Base-by-base conservation (phyloP, 345 rosid species). In the Dipteronia sinensis region DNA sequence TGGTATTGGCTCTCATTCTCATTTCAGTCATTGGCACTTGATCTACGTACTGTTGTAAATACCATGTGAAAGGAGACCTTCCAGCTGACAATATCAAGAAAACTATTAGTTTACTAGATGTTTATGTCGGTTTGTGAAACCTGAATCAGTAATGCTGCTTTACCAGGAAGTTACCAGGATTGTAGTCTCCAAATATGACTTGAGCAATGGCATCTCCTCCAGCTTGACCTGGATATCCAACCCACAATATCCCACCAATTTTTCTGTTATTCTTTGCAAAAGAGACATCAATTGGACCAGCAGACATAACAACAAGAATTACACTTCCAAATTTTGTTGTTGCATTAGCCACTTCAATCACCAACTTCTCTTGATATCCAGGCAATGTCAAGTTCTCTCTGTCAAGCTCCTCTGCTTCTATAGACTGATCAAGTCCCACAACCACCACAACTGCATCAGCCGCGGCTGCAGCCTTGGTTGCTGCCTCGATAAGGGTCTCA, bases 151-250 rank as follows among this genome's bases (percentile, higher is more conserved):
- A 34, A 34, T 34, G 38, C 4, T 34, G 38, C 38, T 34, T 34
- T 34, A 34, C 38, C 38, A 34, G 38, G 10, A 16, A 11, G 7
- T 64, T 75, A 86, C 89, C 85, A 10, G 89, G 89, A 81, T 86
- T 85, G 19, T 79, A 70, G 56, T 87, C 87, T 49, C 89, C 90
- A 51, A 85, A 89, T 7, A 89, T 67, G 58, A 89, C 83, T 46
- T 87, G 80, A 27, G 90, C 89, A 13, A 86, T 78, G 73, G 87
- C 90, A 34, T 77, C 87, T 67, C 90, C 92, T 31, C 92, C 90
- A 10, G 82, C 90, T 78, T 89, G 85, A 58, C 90, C 90, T 4
- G 90, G 92, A 67, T 85, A 89, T 10, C 90, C 92, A 0, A 84
- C 90, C 90, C 90, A 89, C 68, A 89, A 47, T 29, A 89, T 87